Evolutionary conservation across 1,284 basidiomycete genomes (phyloP).

Genomic region (Taiwanofungus camphoratus): DNA sequence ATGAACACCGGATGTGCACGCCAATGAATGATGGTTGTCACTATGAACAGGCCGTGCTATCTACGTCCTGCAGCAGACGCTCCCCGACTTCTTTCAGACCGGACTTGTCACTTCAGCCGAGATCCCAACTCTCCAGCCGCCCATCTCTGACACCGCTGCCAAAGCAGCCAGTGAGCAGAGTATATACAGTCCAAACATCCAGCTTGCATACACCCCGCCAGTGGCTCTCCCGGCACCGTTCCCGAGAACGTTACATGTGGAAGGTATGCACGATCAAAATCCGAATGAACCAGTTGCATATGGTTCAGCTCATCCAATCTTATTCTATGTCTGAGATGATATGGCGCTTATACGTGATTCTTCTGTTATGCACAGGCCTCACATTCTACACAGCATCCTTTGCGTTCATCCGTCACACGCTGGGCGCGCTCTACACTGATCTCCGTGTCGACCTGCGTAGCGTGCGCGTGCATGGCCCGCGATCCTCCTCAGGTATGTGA

Average conservation of each 20-base stretch:
- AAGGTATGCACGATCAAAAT: too few relatives aligned
- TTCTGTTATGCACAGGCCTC: slow-evolving; percentile 38
- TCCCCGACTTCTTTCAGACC: slow-evolving; percentile 65
- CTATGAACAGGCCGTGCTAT: slow-evolving; percentile 56
- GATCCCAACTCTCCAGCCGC: slow-evolving; percentile 21
- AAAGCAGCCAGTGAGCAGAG: slow-evolving; percentile 10
- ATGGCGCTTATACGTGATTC: not conserved
- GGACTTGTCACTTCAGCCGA: slow-evolving; percentile 59
- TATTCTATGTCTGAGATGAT: not conserved
- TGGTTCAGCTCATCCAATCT: too few relatives aligned
- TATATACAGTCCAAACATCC: slow-evolving; percentile 30
- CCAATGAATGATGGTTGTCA: not conserved
- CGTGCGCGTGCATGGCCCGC: slow-evolving; percentile 25
- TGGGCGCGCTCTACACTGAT: slow-evolving; percentile 69
- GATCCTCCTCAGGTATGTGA: slow-evolving; percentile 10
- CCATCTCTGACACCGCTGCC: too few relatives aligned
- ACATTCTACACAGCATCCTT: slow-evolving; percentile 68
- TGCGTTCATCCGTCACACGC: slow-evolving; percentile 61
- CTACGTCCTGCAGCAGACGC: slow-evolving; percentile 58
- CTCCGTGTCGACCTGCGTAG: slow-evolving; percentile 48
- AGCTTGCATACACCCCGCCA: slow-evolving; percentile 56
- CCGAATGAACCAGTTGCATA: too few relatives aligned
- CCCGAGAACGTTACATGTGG: slow-evolving; percentile 58
- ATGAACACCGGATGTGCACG: not conserved
- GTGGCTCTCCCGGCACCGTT: slow-evolving; percentile 59